Conservation (phyloP, 2,329 filamentous ascomycete species). For the Helotiales sp. region DNA sequence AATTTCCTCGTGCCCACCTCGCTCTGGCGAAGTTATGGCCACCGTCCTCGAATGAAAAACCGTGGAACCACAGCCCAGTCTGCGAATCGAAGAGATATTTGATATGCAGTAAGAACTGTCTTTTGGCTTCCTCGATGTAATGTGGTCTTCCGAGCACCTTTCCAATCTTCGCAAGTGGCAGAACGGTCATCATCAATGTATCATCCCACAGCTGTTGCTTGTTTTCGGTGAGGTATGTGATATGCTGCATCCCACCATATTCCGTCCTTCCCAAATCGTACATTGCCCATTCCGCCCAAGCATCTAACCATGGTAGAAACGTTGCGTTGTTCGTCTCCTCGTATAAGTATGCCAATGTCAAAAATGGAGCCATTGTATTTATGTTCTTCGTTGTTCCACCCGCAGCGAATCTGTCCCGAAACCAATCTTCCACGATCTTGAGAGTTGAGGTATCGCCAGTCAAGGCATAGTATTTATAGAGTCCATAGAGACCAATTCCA, state of each 20-base stretch:
- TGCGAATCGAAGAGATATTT: conserved; percentile 75
- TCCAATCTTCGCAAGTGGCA: conserved; percentile 73
- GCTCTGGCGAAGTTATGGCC: conserved; percentile 62
- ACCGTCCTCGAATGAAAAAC: conserved; percentile 73
- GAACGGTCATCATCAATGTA: conserved; percentile 84
- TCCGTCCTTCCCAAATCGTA: conserved; percentile 71
- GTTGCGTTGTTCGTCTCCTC: conserved; percentile 68
- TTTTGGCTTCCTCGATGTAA: conserved; percentile 76
- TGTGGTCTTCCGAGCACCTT: conserved; percentile 66
- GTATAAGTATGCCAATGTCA: conserved; percentile 76
- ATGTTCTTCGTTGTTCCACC: conserved; percentile 76
- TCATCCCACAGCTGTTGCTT: conserved; percentile 81
- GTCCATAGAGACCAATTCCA: conserved; percentile 75
- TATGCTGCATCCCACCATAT: conserved; percentile 50
- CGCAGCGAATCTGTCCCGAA: conserved; percentile 55
- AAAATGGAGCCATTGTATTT: conserved; percentile 79
- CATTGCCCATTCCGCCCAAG: conserved; percentile 83
- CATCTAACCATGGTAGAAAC: conserved; percentile 76
- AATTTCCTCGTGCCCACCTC: conserved; percentile 61
- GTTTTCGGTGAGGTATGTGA: conserved; percentile 60
- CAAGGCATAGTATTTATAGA: conserved; percentile 78
- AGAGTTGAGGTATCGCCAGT: conserved; percentile 62
- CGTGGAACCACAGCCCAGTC: conserved; percentile 74
- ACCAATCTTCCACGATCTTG: conserved; percentile 72
- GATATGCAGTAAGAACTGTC: conserved; percentile 75